phyloP scores from a whole-genome alignment of 2,329 filamentous ascomycete species.

The Sclerotinia borealis region DNA sequence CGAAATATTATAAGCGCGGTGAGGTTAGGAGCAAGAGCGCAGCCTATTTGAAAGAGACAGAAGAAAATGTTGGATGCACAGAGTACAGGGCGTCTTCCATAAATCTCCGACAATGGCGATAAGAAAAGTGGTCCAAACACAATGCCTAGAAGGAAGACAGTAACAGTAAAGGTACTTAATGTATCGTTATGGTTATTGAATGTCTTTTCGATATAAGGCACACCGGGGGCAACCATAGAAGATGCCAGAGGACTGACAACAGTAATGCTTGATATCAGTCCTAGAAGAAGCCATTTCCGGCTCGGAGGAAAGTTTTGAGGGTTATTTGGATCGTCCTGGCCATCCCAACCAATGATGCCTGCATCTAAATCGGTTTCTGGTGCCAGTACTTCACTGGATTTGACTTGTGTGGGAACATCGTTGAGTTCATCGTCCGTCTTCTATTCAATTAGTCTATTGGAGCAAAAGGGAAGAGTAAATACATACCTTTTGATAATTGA shows the following conservation, averaged over 20 bases:
- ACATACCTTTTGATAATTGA: conserved; percentile 1
- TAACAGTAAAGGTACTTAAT: conserved; percentile 19
- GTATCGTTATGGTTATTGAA: conserved; percentile 17
- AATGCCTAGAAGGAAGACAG: conserved; percentile 54
- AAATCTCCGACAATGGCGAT: conserved; percentile 56
- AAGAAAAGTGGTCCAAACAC: conserved; percentile 51
- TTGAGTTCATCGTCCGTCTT: neutral
- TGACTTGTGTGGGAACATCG: neutral
- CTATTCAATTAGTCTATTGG: neutral
- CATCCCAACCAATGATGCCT: conserved; percentile 29
- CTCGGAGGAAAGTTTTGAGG: conserved; percentile 15
- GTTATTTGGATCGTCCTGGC: conserved; percentile 16
- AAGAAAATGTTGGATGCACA: conserved; percentile 53
- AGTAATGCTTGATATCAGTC: conserved; percentile 11
- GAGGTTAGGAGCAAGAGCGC: conserved; percentile 50
- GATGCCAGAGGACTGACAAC: conserved; percentile 29
- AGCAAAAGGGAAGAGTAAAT: neutral
- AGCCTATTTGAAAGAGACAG: conserved; percentile 56
- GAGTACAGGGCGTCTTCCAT: conserved; percentile 53
- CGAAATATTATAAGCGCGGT: conserved; percentile 40
- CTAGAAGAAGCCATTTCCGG: conserved; percentile 12
- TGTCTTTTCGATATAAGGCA: conserved; percentile 23
- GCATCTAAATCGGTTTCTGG: conserved; percentile 38
- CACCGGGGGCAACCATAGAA: conserved; percentile 40
- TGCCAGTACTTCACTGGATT: neutral